Evolutionary conservation across 257 asterid species (phyloP).

Genomic region (Datura wrightii): DNA sequence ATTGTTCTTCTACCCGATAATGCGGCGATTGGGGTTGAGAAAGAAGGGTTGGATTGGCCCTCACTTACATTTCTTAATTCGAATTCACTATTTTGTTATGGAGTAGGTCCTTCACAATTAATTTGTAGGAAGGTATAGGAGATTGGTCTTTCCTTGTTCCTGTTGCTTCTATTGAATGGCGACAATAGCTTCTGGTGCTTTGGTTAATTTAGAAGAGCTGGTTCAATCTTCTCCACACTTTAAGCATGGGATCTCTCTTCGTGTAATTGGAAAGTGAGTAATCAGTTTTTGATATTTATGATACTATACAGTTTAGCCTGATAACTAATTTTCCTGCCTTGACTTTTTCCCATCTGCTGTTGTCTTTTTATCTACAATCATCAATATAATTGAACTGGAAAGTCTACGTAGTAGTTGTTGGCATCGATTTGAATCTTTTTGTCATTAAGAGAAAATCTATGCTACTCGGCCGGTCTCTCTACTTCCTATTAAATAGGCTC

Average conservation of each 20-base stretch:
- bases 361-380: not conserved
- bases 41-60: not conserved
- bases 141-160: not conserved
- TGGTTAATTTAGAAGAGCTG: constrained; percentile 74
- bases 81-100: not conserved
- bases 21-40: no score
- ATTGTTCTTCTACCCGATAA: not conserved
- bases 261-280: constrained; percentile 89
- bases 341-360: not conserved
- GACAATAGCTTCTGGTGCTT: constrained; percentile 57
- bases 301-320: not conserved
- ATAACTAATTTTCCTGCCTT: not conserved
- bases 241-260: constrained; percentile 74
- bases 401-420: not conserved
- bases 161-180: constrained; percentile 45
- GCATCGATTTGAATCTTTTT: no score
- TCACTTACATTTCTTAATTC: not conserved
- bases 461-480: no score
- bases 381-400: not conserved
- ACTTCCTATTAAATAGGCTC: no score
- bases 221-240: constrained; percentile 71
- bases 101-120: not conserved
- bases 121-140: not conserved
- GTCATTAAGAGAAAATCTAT: not conserved
- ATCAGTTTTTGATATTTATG: not conserved